Percentiles rank a stretch among this genome's conserved stretches.
Conservation (phyloP, 2,329 filamentous ascomycete genomes). For the Botrytis medusae region DNA sequence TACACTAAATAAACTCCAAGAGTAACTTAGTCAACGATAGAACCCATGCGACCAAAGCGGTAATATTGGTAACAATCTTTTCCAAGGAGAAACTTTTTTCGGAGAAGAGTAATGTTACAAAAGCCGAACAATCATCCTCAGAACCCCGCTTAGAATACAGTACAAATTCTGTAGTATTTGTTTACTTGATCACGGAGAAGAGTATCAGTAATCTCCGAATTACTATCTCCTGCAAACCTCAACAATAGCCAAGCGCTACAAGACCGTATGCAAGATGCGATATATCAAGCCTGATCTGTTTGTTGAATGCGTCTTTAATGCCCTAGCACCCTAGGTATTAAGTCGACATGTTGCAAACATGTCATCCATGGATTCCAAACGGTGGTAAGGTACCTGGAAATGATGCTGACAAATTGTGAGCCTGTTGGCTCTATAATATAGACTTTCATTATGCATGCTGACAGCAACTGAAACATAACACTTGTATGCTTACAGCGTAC, state of each 20-base stretch:
- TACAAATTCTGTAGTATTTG: neutral
- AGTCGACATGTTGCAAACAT: neutral
- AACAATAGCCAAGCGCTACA: neutral
- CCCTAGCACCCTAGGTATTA: neutral
- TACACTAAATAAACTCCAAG: neutral
- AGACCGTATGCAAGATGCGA: neutral
- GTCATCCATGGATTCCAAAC: neutral
- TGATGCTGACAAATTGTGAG: neutral
- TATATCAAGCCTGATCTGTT: neutral
- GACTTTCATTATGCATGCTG: neutral
- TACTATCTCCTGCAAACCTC: neutral
- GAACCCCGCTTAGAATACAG: neutral
- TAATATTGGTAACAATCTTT: neutral
- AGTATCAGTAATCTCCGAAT: neutral
- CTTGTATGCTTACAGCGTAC: conserved; percentile 1
- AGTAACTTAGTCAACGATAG: neutral
- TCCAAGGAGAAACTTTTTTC: neutral
- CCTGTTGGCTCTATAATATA: neutral
- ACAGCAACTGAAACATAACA: neutral
- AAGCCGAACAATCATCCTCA: neutral
- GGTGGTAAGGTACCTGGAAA: neutral
- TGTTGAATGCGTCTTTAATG: neutral
- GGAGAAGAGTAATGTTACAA: neutral
- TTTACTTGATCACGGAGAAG: neutral
- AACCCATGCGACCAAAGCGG: neutral